Evolutionary conservation across 2,329 filamentous ascomycete genomes (phyloP).

Genomic region (Alternaria metachromatica): DNA sequence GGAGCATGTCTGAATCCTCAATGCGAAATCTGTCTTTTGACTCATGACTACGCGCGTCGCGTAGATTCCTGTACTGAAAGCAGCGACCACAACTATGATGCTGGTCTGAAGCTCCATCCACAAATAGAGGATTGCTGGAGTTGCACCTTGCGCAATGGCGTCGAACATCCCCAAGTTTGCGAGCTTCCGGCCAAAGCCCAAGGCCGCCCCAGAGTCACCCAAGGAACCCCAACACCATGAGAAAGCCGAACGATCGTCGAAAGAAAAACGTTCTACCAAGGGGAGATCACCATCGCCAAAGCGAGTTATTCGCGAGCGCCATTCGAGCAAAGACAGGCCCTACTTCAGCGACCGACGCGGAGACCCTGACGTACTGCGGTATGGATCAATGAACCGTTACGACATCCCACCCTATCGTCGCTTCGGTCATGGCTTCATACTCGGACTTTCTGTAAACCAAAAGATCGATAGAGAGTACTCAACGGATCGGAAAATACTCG

Average conservation of each 20-base stretch:
- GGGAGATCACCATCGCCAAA: slow-evolving; percentile 47
- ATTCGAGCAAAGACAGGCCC: slow-evolving; percentile 9
- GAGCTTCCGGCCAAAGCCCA: slow-evolving; percentile 69
- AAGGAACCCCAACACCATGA: slow-evolving; percentile 20
- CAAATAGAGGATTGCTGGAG: background rate
- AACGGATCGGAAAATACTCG: slow-evolving; percentile 56
- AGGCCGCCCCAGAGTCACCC: slow-evolving; percentile 14
- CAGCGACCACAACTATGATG: background rate
- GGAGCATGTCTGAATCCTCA: background rate
- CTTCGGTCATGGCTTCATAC: slow-evolving; percentile 69
- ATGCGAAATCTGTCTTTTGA: background rate
- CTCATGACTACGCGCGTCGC: background rate
- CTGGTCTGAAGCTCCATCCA: background rate
- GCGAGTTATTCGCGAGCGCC: slow-evolving; percentile 1
- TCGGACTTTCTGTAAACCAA: slow-evolving; percentile 68
- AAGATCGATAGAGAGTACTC: slow-evolving; percentile 71
- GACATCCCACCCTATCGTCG: slow-evolving; percentile 75
- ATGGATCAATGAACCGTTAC: slow-evolving; percentile 75
- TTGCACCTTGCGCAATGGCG: slow-evolving; percentile 21
- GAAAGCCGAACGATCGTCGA: slow-evolving; percentile 5
- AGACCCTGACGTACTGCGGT: slow-evolving; percentile 76
- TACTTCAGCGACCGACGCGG: slow-evolving; percentile 70
- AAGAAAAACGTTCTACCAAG: slow-evolving; percentile 1
- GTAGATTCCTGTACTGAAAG: background rate
- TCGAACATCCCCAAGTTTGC: slow-evolving; percentile 70